Conservation (phyloP, 1,284 basidiomycete species). For the Erythrobasidium hasegawianum region DNA sequence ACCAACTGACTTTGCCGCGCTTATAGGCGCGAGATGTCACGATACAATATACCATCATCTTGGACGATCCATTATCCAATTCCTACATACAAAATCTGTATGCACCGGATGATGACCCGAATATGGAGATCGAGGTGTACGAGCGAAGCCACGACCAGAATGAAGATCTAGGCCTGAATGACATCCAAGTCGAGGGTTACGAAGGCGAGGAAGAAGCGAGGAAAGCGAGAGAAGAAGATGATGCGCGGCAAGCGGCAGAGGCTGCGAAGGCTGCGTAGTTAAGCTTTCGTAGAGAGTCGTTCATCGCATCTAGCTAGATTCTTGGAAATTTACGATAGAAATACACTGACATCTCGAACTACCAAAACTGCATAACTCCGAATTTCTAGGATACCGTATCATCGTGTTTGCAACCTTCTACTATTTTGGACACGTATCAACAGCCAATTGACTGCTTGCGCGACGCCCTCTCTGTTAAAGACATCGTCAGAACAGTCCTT, state of each 20-base stretch:
- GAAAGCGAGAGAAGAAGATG: constrained; percentile 31
- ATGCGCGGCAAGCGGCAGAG: constrained; percentile 28
- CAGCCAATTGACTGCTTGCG: constrained; percentile 86
- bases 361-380: neutral
- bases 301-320: too few species aligned
- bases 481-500: neutral
- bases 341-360: constrained; percentile 9
- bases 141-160: constrained; percentile 86
- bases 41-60: constrained; percentile 78
- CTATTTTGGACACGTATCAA: constrained; percentile 89
- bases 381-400: too few species aligned
- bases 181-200: constrained; percentile 89
- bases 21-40: constrained; percentile 72
- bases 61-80: constrained; percentile 94
- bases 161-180: constrained; percentile 92
- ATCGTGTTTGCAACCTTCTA: neutral
- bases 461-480: constrained; percentile 69
- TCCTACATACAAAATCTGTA: constrained; percentile 92
- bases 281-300: too few species aligned
- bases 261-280: neutral
- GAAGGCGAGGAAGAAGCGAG: constrained; percentile 39
- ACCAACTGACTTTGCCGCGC: too few species aligned
- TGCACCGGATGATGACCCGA: constrained; percentile 57
- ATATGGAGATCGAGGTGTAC: constrained; percentile 79
- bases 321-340: neutral